Conservation (phyloP, 2,329 filamentous ascomycete genomes). For the Pyricularia sp. region DNA sequence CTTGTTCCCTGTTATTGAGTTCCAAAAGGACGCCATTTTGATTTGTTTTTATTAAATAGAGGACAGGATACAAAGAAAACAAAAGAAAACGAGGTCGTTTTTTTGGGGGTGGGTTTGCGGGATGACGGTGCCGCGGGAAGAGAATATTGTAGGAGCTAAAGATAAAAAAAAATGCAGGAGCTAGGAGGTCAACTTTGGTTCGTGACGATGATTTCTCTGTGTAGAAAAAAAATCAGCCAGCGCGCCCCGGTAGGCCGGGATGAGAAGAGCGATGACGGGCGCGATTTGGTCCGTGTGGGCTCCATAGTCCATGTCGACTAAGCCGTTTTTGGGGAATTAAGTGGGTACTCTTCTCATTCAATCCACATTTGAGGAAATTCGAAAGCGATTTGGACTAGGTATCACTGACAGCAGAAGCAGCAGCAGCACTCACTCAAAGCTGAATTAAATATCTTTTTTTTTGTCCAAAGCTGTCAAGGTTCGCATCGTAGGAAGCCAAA, state of each 20-base stretch:
- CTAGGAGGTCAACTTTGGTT: not conserved
- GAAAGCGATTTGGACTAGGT: not conserved
- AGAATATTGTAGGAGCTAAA: not conserved
- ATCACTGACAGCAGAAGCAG: not conserved
- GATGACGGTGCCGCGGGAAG: not conserved
- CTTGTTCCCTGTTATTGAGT: slow-evolving; percentile 47
- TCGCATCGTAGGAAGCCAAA: not conserved
- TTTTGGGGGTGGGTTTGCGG: not conserved
- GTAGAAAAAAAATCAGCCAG: slow-evolving; percentile 3
- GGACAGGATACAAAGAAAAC: not conserved
- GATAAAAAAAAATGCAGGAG: not conserved
- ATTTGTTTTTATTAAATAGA: not conserved
- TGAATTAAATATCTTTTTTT: not conserved
- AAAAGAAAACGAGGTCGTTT: not conserved
- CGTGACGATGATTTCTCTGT: not conserved
- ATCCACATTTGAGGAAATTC: not conserved
- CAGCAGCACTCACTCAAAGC: not conserved
- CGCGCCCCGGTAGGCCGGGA: not conserved
- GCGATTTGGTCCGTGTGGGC: not conserved
- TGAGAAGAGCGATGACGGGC: slow-evolving; percentile 3
- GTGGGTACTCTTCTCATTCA: not conserved
- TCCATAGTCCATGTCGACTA: not conserved
- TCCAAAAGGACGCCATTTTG: slow-evolving; percentile 41
- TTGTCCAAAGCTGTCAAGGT: not conserved
- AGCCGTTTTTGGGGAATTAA: not conserved